Evolutionary conservation across 2,329 filamentous ascomycete genomes (phyloP), one percentile per base, ranked within the genome.

Genomic region (Fusarium clavum): DNA sequence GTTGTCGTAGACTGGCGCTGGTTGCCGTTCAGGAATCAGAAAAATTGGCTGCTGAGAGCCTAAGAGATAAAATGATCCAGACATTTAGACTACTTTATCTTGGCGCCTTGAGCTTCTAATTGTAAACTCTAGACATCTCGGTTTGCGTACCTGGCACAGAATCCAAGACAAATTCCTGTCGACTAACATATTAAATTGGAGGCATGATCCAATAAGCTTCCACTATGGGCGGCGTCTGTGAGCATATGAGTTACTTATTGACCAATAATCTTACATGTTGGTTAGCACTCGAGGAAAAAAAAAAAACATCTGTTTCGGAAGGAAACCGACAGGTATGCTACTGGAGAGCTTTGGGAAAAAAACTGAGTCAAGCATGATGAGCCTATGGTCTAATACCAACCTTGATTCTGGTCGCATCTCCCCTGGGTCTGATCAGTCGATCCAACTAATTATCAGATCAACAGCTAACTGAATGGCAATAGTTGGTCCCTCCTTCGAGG

Each of bases 261-360:
- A 27, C 52, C 57, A 69, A 54, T 66, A 69, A 67, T 61, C 60
- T 66, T 69, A 69, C 61, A 64, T 64, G 65, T 55, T 69, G 49
- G 18, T 55, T 22, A 8, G 16, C 27, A 41, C 5, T 29, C 10
- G 27, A 29, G 16, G 30, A 25, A 53, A 9, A 38, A 38, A 9
- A 38, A n/a, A 38, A 38, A n/a, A 11, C 18, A 4, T n/a, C 34
- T 38, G 34, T 38, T n/a, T 38, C 34, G 34, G 34, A 38, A 38
- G 10, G 18, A 38, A 38, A n/a, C 18, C 34, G 34, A 38, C 34
- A n/a, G 8, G 30, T 57, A 24, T 41, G 18, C 24, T 22, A n/a
- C 48, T 51, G 16, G 14, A 18, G 18, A 38, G 24, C 16, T 20
- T 25, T 24, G 48, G 18, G 47, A 9, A 53, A 53, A 13, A 13